Evolutionary conservation across 2,329 filamentous ascomycete species (phyloP).

Genomic region (Talaromyces islandicus): DNA sequence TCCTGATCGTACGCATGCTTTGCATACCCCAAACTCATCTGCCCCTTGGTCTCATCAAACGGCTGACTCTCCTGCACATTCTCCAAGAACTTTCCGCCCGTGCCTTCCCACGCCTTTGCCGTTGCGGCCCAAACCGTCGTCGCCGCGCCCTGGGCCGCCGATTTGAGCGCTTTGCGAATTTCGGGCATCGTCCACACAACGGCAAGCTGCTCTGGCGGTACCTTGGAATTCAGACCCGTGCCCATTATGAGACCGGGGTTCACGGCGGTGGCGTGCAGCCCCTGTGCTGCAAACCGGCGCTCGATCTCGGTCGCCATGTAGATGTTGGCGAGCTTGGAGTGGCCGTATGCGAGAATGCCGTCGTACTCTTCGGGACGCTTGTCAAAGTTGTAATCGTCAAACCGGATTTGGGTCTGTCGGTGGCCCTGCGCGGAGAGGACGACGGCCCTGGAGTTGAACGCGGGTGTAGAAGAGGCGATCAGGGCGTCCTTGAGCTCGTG

Average conservation of each 20-base stretch:
- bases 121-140: slow-evolving; percentile 29
- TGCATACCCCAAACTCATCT: not conserved
- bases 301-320: slow-evolving; percentile 10
- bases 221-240: slow-evolving; percentile 3
- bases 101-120: slow-evolving; percentile 22
- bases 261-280: slow-evolving; percentile 5
- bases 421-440: slow-evolving; percentile 3
- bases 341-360: slow-evolving; percentile 1
- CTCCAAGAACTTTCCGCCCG: slow-evolving; percentile 20
- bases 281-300: not conserved
- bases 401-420: slow-evolving; percentile 5
- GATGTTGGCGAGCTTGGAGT: slow-evolving; percentile 9
- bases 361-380: slow-evolving; percentile 6
- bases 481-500: slow-evolving; percentile 8
- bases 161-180: slow-evolving; percentile 1
- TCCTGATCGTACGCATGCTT: slow-evolving; percentile 11
- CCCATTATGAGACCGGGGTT: slow-evolving; percentile 4
- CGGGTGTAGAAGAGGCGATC: slow-evolving; percentile 2
- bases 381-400: slow-evolving; percentile 8
- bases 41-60: not conserved
- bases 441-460: slow-evolving; percentile 6
- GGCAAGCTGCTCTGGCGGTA: slow-evolving; percentile 1
- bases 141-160: slow-evolving; percentile 16
- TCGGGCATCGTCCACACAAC: not conserved
- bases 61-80: slow-evolving; percentile 10